Percentiles rank a stretch among this genome's conserved stretches.
Conservation (phyloP, 2,329 filamentous ascomycete species). For the Trichoderma simmonsii region DNA sequence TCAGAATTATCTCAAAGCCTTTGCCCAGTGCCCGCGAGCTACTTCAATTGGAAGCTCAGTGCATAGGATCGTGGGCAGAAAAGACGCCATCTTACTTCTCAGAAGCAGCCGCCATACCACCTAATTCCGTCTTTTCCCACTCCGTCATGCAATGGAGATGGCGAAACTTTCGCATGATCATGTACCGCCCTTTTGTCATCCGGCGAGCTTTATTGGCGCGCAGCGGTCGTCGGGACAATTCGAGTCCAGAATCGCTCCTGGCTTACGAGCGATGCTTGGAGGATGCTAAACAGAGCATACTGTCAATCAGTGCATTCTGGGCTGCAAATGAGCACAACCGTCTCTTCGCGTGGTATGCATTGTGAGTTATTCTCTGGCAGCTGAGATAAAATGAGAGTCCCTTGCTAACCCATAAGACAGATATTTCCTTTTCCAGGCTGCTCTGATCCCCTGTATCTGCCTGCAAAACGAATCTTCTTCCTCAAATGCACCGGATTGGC, state of each 20-base stretch:
- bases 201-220: slow-evolving; percentile 30
- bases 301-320: slow-evolving; percentile 39
- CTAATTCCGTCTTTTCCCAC: slow-evolving; percentile 39
- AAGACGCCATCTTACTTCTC: slow-evolving; percentile 37
- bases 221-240: slow-evolving; percentile 20
- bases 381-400: neutral
- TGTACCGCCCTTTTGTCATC: slow-evolving; percentile 46
- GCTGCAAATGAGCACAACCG: slow-evolving; percentile 35
- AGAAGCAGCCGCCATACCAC: slow-evolving; percentile 31
- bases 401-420: slow-evolving; percentile 22
- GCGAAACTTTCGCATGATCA: slow-evolving; percentile 46
- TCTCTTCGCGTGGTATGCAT: slow-evolving; percentile 42
- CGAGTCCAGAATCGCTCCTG: slow-evolving; percentile 21
- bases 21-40: slow-evolving; percentile 41
- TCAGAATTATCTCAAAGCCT: slow-evolving; percentile 43
- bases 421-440: slow-evolving; percentile 50
- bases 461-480: slow-evolving; percentile 42
- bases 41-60: slow-evolving; percentile 37
- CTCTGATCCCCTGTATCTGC: slow-evolving; percentile 46
- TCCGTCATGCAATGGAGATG: slow-evolving; percentile 43
- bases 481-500: slow-evolving; percentile 37
- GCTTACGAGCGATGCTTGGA: slow-evolving; percentile 35
- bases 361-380: slow-evolving; percentile 26
- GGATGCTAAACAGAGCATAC: slow-evolving; percentile 41
- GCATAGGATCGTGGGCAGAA: slow-evolving; percentile 38